These are phyloP conservation scores for Pleurotus salmoneostramineus DNA, from an alignment of 768 basidiomycete species.

Conservation along the genomic window DNA sequence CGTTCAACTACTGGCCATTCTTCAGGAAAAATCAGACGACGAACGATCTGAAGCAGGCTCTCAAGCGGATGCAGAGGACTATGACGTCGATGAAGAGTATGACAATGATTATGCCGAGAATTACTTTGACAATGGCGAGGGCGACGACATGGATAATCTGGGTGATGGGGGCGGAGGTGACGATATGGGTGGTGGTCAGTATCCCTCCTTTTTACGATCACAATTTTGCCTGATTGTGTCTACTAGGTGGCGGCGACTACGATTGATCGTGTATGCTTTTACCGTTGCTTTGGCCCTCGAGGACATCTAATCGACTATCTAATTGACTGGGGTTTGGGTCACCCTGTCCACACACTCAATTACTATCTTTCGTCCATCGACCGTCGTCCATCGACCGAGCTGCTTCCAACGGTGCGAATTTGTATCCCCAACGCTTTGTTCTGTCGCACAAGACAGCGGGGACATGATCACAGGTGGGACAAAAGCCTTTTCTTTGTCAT, in stretches of 20 bases:
- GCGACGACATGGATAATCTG: slow-evolving; percentile 74
- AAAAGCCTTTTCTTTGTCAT: too few relatives aligned
- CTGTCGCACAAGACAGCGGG: too few relatives aligned
- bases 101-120: slow-evolving; percentile 90
- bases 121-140: slow-evolving; percentile 89
- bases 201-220: background rate
- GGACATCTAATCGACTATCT: too few relatives aligned
- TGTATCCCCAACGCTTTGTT: too few relatives aligned
- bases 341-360: too few relatives aligned
- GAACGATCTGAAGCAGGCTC: slow-evolving; percentile 69
- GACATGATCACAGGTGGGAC: too few relatives aligned
- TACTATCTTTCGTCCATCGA: too few relatives aligned
- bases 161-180: slow-evolving; percentile 64
- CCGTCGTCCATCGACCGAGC: too few relatives aligned
- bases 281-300: background rate
- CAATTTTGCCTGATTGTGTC: background rate
- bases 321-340: too few relatives aligned
- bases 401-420: too few relatives aligned
- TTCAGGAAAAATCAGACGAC: slow-evolving; percentile 66
- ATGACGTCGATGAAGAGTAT: slow-evolving; percentile 87
- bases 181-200: slow-evolving; percentile 56
- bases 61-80: slow-evolving; percentile 65
- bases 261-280: slow-evolving; percentile 4
- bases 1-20: background rate
- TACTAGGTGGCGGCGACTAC: slow-evolving; percentile 15